These are phyloP conservation scores for Phytophthora citricola DNA, from an alignment of 352 stramenopile genomes.

Conservation along the genomic window DNA sequence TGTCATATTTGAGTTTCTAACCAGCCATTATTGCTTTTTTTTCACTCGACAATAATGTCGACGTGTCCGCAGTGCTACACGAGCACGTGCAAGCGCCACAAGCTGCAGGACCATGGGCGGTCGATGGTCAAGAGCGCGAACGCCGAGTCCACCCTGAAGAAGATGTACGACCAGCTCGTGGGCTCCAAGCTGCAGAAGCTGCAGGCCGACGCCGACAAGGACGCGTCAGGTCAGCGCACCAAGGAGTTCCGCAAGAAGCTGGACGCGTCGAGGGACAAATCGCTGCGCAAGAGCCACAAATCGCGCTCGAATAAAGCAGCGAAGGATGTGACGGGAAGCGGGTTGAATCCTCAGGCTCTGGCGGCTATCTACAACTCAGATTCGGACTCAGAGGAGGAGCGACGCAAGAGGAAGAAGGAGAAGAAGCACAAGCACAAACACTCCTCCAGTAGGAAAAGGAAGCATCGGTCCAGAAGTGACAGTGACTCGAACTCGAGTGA, in stretches of 20 bases:
- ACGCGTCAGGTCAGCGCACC: conserved; percentile 47
- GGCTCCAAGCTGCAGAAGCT: conserved; percentile 77
- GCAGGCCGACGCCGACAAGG: conserved; percentile 56
- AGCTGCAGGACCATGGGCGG: conserved; percentile 68
- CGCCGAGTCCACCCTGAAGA: conserved; percentile 69
- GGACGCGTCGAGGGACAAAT: conserved; percentile 72
- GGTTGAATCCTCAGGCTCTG: conserved; percentile 76
- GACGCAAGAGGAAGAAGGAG: conserved; percentile 40
- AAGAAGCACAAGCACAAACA: conserved; percentile 57
- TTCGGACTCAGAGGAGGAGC: conserved; percentile 13
- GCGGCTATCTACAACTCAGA: conserved; percentile 64
- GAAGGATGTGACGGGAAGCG: conserved; percentile 42
- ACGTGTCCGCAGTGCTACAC: conserved; percentile 87
- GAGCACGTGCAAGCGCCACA: conserved; percentile 71
- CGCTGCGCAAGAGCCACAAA: conserved; percentile 60
- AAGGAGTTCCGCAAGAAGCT: conserved; percentile 68
- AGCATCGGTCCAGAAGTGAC: conserved; percentile 23
- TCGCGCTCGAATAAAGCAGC: conserved; percentile 34
- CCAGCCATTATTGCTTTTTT: background rate
- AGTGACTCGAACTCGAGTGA: conserved; percentile 33
- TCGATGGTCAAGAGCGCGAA: conserved; percentile 56
- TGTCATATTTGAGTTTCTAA: too few relatives aligned
- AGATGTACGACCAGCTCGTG: conserved; percentile 82
- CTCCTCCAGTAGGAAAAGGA: conserved; percentile 24
- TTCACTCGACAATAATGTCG: conserved; percentile 41